A percentile compares a stretch with the other conserved stretches of the same genome.
These are phyloP conservation scores for Emericellopsis atlantica DNA, from an alignment of 2,329 filamentous ascomycete genomes.

Conservation along the genomic window DNA sequence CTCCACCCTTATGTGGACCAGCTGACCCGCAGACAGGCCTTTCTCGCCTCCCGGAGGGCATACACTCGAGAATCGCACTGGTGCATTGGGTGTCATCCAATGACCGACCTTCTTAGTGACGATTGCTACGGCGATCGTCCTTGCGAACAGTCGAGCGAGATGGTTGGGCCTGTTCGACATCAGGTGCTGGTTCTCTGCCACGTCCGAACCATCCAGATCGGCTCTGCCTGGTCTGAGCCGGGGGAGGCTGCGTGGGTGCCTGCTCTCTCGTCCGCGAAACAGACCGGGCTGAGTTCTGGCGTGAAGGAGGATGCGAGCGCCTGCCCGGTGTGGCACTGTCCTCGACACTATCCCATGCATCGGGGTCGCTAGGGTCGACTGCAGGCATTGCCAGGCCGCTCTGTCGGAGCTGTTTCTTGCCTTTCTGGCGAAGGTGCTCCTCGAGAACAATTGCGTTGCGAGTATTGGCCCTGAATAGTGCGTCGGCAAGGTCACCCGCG, in stretches of 20 bases:
- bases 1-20: no score
- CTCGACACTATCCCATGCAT: conserved; percentile 31
- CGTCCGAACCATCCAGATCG: conserved; percentile 14
- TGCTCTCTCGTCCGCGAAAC: not conserved
- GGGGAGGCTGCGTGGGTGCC: conserved; percentile 9
- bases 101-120: conserved; percentile 2
- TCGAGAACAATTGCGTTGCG: conserved; percentile 62
- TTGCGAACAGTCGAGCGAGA: conserved; percentile 1
- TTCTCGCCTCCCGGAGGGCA: no score
- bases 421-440: conserved; percentile 54
- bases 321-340: conserved; percentile 10
- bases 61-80: no score
- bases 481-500: conserved; percentile 63
- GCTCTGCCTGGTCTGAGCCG: conserved; percentile 13
- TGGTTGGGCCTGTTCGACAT: conserved; percentile 14
- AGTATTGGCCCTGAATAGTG: conserved; percentile 62
- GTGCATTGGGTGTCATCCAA: no score
- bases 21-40: no score
- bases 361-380: conserved; percentile 38
- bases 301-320: conserved; percentile 12
- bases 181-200: conserved; percentile 12
- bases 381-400: conserved; percentile 32
- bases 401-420: conserved; percentile 40
- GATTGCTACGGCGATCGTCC: conserved; percentile 5
- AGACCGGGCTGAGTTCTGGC: conserved; percentile 9